Conservation (phyloP, 2,329 filamentous ascomycete species). For the Colletotrichum sp. region DNA sequence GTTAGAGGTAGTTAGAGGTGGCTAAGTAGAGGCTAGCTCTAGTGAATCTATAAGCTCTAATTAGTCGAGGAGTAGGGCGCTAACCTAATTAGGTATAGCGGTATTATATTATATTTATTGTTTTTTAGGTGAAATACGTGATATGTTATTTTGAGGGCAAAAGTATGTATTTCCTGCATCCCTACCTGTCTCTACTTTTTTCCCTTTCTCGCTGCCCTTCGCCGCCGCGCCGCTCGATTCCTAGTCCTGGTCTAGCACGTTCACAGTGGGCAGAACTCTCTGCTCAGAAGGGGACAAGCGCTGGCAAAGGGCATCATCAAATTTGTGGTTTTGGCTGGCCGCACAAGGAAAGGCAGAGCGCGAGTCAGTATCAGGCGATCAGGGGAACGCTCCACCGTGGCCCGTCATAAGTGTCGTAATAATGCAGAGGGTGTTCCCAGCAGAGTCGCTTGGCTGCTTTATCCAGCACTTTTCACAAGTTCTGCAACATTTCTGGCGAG, state of each 20-base stretch:
- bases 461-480: too few species aligned
- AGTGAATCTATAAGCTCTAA: too few species aligned
- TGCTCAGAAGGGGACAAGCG: background rate
- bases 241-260: background rate
- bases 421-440: background rate
- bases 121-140: too few species aligned
- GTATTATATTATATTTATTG: too few species aligned
- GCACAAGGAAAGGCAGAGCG: background rate
- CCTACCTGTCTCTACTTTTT: background rate
- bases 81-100: too few species aligned
- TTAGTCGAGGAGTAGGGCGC: too few species aligned
- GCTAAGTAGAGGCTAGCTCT: too few species aligned
- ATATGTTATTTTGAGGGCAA: too few species aligned
- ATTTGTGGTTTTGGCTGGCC: background rate
- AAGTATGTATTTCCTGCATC: too few species aligned
- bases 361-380: conserved; percentile 15
- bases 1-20: too few species aligned
- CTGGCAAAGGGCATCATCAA: background rate
- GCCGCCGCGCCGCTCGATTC: background rate
- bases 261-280: background rate
- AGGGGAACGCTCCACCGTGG: conserved; percentile 8
- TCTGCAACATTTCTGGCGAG: too few species aligned
- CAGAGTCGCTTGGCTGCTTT: too few species aligned
- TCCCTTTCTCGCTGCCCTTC: background rate
- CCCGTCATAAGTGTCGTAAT: conserved; percentile 15